A percentile compares a stretch with the other conserved stretches of the same genome.
Conservation (phyloP, 192 early-diverging fungal species). For the Backusella morwellensis region DNA sequence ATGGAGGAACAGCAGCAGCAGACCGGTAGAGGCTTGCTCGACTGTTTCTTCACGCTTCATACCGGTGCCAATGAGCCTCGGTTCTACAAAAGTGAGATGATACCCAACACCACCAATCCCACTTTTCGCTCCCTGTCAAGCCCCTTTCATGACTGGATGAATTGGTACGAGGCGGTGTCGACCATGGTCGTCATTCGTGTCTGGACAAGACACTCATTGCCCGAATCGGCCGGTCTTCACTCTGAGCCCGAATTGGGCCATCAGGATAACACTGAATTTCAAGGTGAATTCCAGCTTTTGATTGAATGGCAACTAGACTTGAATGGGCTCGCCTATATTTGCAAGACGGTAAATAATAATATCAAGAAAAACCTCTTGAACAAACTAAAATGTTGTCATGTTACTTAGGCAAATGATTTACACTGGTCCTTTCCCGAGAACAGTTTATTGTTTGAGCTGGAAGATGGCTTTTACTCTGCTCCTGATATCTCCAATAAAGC, state of each 20-base stretch:
- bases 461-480: conserved; percentile 49
- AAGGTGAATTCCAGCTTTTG: conserved; percentile 24
- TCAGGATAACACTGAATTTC: not conserved
- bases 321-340: conserved; percentile 38
- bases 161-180: conserved; percentile 24
- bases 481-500: conserved; percentile 35
- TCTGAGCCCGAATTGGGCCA: conserved; percentile 1
- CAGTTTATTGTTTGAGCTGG: conserved; percentile 43
- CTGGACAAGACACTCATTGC: conserved; percentile 29
- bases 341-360: conserved; percentile 36
- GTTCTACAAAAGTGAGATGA: conserved; percentile 33
- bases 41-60: conserved; percentile 44
- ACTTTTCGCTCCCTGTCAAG: conserved; percentile 26
- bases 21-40: conserved; percentile 31
- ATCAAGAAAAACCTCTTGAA: no score
- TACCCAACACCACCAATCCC: conserved; percentile 36
- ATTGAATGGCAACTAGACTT: conserved; percentile 52
- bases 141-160: not conserved
- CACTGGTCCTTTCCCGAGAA: conserved; percentile 38
- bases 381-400: not conserved
- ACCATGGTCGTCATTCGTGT: conserved; percentile 17
- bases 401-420: not conserved
- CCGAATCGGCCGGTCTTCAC: conserved; percentile 20
- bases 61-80: conserved; percentile 21
- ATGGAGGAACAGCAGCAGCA: not conserved